Conservation (phyloP, 106 monocot genomes). For the Cymbidium sinense region DNA sequence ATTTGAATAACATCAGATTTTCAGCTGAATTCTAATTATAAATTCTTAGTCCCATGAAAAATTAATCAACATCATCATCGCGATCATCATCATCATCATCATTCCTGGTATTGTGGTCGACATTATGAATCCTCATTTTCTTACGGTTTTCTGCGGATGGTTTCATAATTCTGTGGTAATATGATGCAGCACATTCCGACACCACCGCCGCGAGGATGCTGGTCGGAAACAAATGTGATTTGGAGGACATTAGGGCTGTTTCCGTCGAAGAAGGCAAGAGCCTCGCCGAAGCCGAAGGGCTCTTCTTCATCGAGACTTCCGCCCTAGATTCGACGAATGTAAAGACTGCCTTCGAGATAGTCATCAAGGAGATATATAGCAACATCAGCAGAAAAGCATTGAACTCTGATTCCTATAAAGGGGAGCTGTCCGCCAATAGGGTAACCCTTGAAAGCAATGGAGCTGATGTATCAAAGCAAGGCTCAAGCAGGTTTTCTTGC, state of each 20-base stretch:
- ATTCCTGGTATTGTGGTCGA: too few relatives aligned
- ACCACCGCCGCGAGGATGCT: conserved; percentile 38
- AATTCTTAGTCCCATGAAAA: too few relatives aligned
- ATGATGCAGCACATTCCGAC: conserved; percentile 48
- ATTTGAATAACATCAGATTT: too few relatives aligned
- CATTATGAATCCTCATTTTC: too few relatives aligned
- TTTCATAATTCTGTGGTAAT: not conserved
- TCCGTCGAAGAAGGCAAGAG: conserved; percentile 48
- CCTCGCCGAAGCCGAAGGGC: conserved; percentile 44
- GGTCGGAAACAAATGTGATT: conserved; percentile 57
- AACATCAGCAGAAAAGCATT: conserved; percentile 24
- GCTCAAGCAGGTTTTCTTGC: conserved; percentile 14
- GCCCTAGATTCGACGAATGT: conserved; percentile 56
- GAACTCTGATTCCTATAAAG: conserved; percentile 44
- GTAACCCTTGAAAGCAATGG: conserved; percentile 16
- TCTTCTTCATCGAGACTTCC: conserved; percentile 61
- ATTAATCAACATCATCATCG: too few relatives aligned
- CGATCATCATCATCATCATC: too few relatives aligned
- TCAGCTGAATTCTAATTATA: too few relatives aligned
- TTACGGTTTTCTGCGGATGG: not conserved
- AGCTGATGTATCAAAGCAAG: conserved; percentile 12
- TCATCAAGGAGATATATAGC: conserved; percentile 31
- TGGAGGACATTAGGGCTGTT: conserved; percentile 37
- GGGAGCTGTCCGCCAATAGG: conserved; percentile 19
- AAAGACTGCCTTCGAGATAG: conserved; percentile 40